Evolutionary conservation across 169 alveolate genomes (phyloP), one percentile per base, ranked within the genome.

Genomic region (Cytauxzoon felis): DNA sequence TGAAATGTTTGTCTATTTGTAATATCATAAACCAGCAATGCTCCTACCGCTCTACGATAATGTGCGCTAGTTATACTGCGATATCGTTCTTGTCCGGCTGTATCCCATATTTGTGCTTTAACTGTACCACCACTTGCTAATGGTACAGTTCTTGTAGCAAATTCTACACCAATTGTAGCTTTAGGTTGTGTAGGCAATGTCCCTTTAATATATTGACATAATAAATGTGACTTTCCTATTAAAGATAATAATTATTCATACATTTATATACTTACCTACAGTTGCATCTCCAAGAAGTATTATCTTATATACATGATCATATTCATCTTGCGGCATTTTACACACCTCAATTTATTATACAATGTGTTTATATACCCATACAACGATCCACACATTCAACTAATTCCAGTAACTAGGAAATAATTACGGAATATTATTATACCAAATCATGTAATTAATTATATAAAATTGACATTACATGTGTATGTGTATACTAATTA

Each of bases 91-190:
- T 94, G 98, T 2, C 98, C 98, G 27, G 98, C 98, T 1, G 97
- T 93, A 62, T 94, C 97, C 95, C 94, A 87, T 40, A 93, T 90
- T 75, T 91, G 91, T 32, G 91, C 86, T 67, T 93, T 92, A 40
- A 87, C 87, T 1, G 86, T 93, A 23, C 98, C 98, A 13, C 99
- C 98, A 50, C 87, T 91, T 27, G 96, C 93, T 40, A 94, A 88
- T 13, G 97, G 97, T 21, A 97, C 97, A 13, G 98, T 93, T 51
- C 97, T 92, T 0, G 99, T 95, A 19, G 99, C 99, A 76, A 97
- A 97, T 79, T 97, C 99, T 16, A 97, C 99, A 57, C 99, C 99
- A 45, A 97, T 95, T 32, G 99, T 97, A 29, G 99, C 98, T 56
- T 91, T 89, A 48, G 98, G 96, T 58, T 90, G 90, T 57, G 91